Base-by-base conservation (phyloP, 2,329 filamentous ascomycete species). In the Paraphaeosphaeria minitans region DNA sequence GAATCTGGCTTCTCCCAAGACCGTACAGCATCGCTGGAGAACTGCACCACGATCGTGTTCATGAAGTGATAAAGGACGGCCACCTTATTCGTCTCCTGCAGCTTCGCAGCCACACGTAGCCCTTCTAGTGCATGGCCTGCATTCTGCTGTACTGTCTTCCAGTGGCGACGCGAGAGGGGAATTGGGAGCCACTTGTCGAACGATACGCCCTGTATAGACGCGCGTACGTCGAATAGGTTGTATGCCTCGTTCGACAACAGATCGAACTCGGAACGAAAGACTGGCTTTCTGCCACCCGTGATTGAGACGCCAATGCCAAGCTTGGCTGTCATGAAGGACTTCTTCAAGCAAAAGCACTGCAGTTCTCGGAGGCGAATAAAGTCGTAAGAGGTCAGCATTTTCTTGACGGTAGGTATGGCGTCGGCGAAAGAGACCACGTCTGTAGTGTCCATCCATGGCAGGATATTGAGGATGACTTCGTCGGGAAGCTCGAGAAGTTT, bases 1-100 rank as follows among this genome's bases (percentile, higher is more conserved):
- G 56, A 19, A 12, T 65, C 57, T 3, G 65, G 10, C 27, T 41
- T 42, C 10, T 56, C 42, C 13, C 59, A 65, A 0, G 57, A 66
- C 24, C 60, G 59, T 12, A 64, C 57, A 2, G 68, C 59, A 35
- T 73, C 71, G 13, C 74, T 58, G 61, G 81, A 83, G 48, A 84
- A 78, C 14, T 79, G 78, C 21, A 83, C 80, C 0, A 84, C 79
- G 16, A 84, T 74, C 56, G 81, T 78, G 56, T 79, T 83, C 82
- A 84, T 83, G 69, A 83, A 83, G 21, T 74, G 67, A 59, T 80
- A 81, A 14, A 84, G 65, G 3, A 80, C 76, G 14, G 78, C 64
- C 7, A 76, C 70, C 14, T 66, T 57, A 7, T 73, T 61, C 0
- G 62, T 51, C n/a, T 55, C 59, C 1, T 57, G 22, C 52, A 69